Evolutionary conservation across 1,284 basidiomycete species (phyloP).

Genomic region (Ceratobasidium theobromae): DNA sequence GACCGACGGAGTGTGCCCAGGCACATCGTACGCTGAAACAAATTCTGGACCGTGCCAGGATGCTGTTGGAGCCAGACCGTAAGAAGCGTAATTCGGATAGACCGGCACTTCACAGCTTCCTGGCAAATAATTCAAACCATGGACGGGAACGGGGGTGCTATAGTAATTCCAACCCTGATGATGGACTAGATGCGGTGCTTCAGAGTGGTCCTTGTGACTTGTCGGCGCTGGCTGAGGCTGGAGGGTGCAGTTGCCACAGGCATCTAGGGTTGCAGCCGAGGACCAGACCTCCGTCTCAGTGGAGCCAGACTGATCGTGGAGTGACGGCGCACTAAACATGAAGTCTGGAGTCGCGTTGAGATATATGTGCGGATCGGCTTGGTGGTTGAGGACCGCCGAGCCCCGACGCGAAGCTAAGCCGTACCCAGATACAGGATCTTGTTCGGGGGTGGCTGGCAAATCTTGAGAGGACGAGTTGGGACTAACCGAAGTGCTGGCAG

Average conservation of each 20-base stretch:
- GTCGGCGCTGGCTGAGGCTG: constrained; percentile 1
- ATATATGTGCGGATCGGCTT: neutral
- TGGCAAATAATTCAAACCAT: constrained; percentile 21
- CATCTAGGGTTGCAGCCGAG: constrained; percentile 11
- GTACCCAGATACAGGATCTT: constrained; percentile 11
- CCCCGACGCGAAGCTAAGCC: constrained; percentile 1
- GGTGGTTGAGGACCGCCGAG: constrained; percentile 3
- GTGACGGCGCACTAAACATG: neutral
- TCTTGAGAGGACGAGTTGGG: constrained; percentile 7
- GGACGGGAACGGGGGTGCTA: neutral
- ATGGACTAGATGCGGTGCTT: constrained; percentile 4
- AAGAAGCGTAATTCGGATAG: constrained; percentile 24
- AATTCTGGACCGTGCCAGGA: constrained; percentile 23
- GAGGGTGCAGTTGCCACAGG: neutral
- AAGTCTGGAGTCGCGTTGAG: neutral
- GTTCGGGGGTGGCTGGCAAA: constrained; percentile 11
- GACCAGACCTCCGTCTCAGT: constrained; percentile 22
- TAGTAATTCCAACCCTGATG: constrained; percentile 28
- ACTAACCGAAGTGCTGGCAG: neutral
- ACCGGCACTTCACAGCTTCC: neutral
- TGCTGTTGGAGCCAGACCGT: constrained; percentile 16
- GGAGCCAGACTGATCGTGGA: constrained; percentile 7
- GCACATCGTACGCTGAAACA: constrained; percentile 30
- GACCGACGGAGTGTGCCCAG: constrained; percentile 11
- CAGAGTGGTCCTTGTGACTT: constrained; percentile 4